These are phyloP conservation scores for Didymella pinodella DNA, from an alignment of 2,329 filamentous ascomycete species.

Conservation along the genomic window DNA sequence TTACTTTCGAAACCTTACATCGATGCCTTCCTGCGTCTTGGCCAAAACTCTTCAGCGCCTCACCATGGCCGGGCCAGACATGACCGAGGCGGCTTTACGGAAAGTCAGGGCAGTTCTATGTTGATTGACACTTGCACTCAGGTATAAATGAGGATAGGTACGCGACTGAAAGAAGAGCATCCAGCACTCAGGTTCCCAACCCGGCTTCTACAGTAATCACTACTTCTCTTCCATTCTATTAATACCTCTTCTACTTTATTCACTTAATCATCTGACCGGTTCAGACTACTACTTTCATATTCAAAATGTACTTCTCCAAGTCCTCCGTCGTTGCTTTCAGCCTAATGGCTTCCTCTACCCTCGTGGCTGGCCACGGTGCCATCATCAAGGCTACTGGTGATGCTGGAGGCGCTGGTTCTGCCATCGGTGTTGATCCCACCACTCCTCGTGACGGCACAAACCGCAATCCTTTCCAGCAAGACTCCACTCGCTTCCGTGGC, in stretches of 20 bases:
- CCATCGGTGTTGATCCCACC: constrained; percentile 62
- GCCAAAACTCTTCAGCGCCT: constrained; percentile 37
- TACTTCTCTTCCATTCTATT: constrained; percentile 41
- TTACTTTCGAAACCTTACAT: constrained; percentile 27
- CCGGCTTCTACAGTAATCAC: constrained; percentile 47
- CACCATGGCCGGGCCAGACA: constrained; percentile 26
- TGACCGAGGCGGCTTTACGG: constrained; percentile 19
- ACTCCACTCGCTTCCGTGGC: constrained; percentile 68
- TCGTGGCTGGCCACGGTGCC: constrained; percentile 68
- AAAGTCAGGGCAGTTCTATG: constrained; percentile 1
- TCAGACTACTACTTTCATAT: constrained; percentile 51
- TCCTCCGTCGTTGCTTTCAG: constrained; percentile 53
- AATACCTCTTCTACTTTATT: constrained; percentile 34
- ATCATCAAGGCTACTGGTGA: constrained; percentile 67
- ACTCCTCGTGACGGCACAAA: constrained; percentile 69
- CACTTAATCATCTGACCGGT: constrained; percentile 46
- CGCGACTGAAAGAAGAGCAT: constrained; percentile 37
- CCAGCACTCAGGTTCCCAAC: constrained; percentile 47
- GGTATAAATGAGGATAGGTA: constrained; percentile 40
- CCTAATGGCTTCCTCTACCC: constrained; percentile 62
- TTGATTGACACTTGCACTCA: constrained; percentile 2
- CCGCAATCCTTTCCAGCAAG: constrained; percentile 69
- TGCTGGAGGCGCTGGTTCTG: constrained; percentile 61
- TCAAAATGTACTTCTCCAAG: constrained; percentile 55
- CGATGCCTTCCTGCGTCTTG: constrained; percentile 38